Evolutionary conservation across 2,329 filamentous ascomycete genomes (phyloP), one percentile per base, ranked within the genome.

Genomic region (Talaromyces sp.): DNA sequence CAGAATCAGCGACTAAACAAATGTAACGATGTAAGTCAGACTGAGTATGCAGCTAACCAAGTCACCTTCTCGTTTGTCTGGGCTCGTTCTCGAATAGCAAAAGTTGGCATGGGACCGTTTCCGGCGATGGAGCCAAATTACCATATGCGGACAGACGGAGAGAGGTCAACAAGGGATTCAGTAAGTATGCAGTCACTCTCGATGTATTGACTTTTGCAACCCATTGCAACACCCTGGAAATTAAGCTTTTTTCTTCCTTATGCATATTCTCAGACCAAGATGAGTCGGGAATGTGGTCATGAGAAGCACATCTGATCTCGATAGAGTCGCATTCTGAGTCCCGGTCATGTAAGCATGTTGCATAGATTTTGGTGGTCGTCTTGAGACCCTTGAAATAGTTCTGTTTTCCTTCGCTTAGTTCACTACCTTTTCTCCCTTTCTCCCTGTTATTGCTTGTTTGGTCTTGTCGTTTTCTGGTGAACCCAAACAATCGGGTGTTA

Each of bases 111-210:
- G 52, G 14, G 18, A 44, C 60, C 60, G 60, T 62, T 62, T 62
- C 35, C 61, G 61, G 61, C 55, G 55, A 62, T 44, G 54, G 33
- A 58, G 23, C 23, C 25, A 23, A 35, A 52, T 40, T 52, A 31
- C 60, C 60, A 28, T 40, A 62, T 62, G 52, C 60, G 54, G 60
- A 56, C 50, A 35, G 9, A 54, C 5, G 6, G 8, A 52, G 3
- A 23, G 3, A 44, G 6, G 4, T 44, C 42, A 44, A 44, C 18
- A 12, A 21, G 40, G 12, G 40, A 23, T 44, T 44, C 40, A 44
- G 42, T 44, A 44, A 44, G 42, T 14, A 44, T 44, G 42, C 42
- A 44, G 42, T 44, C 42, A 44, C 16, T n/a, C 16, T n/a, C 3
- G 9, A 5, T 52, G 11, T 12, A 5, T 12, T 52, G 31, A 8